Percentiles rank a stretch among this genome's conserved stretches.
Conservation (phyloP, 2,329 filamentous ascomycete species). For the Coleophoma eucalyptorum region DNA sequence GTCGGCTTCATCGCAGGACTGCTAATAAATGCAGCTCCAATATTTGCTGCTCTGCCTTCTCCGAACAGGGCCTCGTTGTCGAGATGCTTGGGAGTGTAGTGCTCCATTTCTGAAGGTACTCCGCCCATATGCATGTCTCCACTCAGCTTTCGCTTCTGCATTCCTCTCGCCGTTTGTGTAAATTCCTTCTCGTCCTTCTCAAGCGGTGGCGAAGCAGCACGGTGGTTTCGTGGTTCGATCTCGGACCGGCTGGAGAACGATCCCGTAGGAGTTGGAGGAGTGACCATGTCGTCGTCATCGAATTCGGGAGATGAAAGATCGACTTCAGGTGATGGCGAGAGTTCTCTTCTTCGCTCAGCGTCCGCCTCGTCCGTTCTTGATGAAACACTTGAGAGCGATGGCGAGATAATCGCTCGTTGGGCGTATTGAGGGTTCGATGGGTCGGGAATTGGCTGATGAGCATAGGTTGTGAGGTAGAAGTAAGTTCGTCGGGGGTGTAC, state of each 20-base stretch:
- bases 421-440: slow-evolving; percentile 44
- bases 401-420: slow-evolving; percentile 68
- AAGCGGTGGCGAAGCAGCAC: slow-evolving; percentile 80
- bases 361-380: slow-evolving; percentile 72
- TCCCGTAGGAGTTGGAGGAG: slow-evolving; percentile 58
- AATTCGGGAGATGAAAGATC: slow-evolving; percentile 86
- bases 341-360: slow-evolving; percentile 58
- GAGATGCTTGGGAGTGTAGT: slow-evolving; percentile 17
- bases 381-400: slow-evolving; percentile 70
- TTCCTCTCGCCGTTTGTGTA: slow-evolving; percentile 85
- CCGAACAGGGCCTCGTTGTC: slow-evolving; percentile 26
- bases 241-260: slow-evolving; percentile 50
- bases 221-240: slow-evolving; percentile 53
- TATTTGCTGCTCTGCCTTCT: slow-evolving; percentile 24
- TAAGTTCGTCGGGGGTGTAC: slow-evolving; percentile 93
- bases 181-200: slow-evolving; percentile 97
- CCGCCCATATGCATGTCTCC: slow-evolving; percentile 52
- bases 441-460: slow-evolving; percentile 77
- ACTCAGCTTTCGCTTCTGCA: slow-evolving; percentile 58
- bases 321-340: slow-evolving; percentile 90
- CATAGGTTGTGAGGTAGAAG: slow-evolving; percentile 89
- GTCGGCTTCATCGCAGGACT: slow-evolving; percentile 52
- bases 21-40: slow-evolving; percentile 36
- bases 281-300: slow-evolving; percentile 65
- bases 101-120: slow-evolving; percentile 28